Evolutionary conservation across 495 filamentous ascomycete genomes (phyloP).

Genomic region (Aspergillus indologenus): DNA sequence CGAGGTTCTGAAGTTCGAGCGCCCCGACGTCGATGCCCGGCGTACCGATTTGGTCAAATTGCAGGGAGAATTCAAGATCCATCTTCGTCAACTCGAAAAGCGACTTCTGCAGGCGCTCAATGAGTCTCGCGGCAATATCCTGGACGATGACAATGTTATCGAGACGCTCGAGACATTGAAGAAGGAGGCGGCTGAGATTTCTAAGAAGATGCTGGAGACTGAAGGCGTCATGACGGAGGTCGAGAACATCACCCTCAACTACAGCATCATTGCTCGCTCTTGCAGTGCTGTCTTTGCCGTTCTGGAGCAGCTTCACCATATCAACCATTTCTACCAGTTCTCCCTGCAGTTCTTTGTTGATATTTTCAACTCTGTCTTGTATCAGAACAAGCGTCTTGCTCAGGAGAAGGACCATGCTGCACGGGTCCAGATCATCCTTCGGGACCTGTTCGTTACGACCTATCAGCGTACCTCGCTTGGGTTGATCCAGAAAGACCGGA

Average conservation of each 20-base stretch:
- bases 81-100: constrained; percentile 95
- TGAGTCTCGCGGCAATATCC: constrained; percentile 94
- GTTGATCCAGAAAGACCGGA: constrained; percentile 87
- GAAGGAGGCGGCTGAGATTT: constrained; percentile 94
- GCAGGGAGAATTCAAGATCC: constrained; percentile 97
- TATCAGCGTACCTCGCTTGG: constrained; percentile 92
- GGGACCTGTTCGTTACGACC: constrained; percentile 82
- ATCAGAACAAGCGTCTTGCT: constrained; percentile 70
- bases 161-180: constrained; percentile 97
- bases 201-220: constrained; percentile 90
- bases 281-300: constrained; percentile 97
- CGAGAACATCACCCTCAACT: constrained; percentile 88
- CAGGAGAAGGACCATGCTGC: constrained; percentile 69
- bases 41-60: constrained; percentile 96
- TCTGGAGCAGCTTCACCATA: constrained; percentile 92
- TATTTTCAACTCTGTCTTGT: constrained; percentile 92
- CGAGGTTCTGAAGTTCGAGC: constrained; percentile 93
- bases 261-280: constrained; percentile 85
- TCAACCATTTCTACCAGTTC: constrained; percentile 99
- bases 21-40: constrained; percentile 95
- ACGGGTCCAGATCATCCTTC: constrained; percentile 82
- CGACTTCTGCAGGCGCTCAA: constrained; percentile 91
- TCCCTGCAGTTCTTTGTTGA: constrained; percentile 96
- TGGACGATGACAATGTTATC: constrained; percentile 97
- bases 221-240: constrained; percentile 98